Percentiles rank a stretch among this genome's conserved stretches.
Conservation (phyloP, 768 basidiomycete genomes). For the Russula brevipes region DNA sequence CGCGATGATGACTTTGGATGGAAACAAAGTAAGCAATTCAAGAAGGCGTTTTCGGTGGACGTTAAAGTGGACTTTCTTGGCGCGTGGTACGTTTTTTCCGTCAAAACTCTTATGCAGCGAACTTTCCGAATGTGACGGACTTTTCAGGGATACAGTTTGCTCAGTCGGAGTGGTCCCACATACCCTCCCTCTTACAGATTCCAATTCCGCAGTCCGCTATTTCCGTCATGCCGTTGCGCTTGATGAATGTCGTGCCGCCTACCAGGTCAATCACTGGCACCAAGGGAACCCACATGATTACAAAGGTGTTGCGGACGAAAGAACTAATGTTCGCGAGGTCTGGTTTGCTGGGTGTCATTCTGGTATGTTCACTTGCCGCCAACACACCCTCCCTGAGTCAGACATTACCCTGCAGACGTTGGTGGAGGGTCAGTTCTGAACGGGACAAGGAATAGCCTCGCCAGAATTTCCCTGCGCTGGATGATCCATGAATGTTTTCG, state of each 20-base stretch:
- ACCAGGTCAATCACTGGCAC: conserved; percentile 34
- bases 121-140: conserved; percentile 6
- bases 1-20: conserved; percentile 53
- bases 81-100: conserved; percentile 48
- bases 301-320: conserved; percentile 38
- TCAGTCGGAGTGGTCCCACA: conserved; percentile 62
- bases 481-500: conserved; percentile 47
- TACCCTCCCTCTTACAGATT: conserved; percentile 58
- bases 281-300: conserved; percentile 35
- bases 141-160: conserved; percentile 59
- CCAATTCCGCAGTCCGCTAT: conserved; percentile 51
- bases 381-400: neutral
- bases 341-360: conserved; percentile 77
- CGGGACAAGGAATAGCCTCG: conserved; percentile 50
- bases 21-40: conserved; percentile 60
- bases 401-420: conserved; percentile 45
- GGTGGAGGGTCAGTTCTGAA: conserved; percentile 67
- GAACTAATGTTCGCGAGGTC: conserved; percentile 65
- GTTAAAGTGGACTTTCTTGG: conserved; percentile 69
- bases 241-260: conserved; percentile 61
- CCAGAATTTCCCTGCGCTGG: conserved; percentile 63
- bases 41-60: conserved; percentile 67
- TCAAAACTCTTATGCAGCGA: neutral
- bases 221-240: conserved; percentile 69
- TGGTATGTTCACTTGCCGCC: conserved; percentile 38